Conservation (phyloP, 2,329 filamentous ascomycete genomes). For the Sclerotinia sclerotiorum region DNA sequence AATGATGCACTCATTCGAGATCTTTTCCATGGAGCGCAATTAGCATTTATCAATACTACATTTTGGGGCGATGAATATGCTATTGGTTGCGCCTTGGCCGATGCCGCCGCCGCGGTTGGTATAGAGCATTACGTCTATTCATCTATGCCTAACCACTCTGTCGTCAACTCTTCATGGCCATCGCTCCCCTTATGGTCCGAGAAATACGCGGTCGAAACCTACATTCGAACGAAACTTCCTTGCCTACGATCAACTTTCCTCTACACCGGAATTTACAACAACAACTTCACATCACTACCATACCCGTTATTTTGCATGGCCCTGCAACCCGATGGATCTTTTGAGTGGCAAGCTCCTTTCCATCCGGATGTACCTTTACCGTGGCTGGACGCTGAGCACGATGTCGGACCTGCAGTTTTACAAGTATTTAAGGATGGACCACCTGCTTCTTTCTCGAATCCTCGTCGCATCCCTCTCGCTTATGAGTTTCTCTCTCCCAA, state of each 20-base stretch:
- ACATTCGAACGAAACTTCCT: conserved; percentile 66
- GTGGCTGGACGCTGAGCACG: conserved; percentile 95
- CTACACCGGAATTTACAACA: conserved; percentile 97
- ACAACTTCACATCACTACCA: conserved; percentile 91
- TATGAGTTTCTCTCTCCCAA: conserved; percentile 84
- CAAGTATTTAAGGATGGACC: conserved; percentile 95
- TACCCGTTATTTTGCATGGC: conserved; percentile 98
- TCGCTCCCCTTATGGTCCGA: conserved; percentile 86
- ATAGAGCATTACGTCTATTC: conserved; percentile 94
- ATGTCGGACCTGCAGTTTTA: conserved; percentile 86
- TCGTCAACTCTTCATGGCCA: conserved; percentile 68
- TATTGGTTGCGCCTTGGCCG: conserved; percentile 84
- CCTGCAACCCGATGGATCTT: conserved; percentile 77
- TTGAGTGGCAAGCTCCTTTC: conserved; percentile 91
- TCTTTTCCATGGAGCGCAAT: conserved; percentile 79
- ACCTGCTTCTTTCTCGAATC: conserved; percentile 59
- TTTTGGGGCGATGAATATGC: conserved; percentile 93
- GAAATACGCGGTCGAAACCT: conserved; percentile 91
- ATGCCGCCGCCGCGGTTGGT: conserved; percentile 80
- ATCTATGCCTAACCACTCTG: conserved; percentile 92
- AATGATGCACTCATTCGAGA: conserved; percentile 71
- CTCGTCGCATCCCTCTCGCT: conserved; percentile 76
- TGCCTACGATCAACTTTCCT: conserved; percentile 80
- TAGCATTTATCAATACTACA: conserved; percentile 97
- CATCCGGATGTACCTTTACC: conserved; percentile 85